phyloP scores from a whole-genome alignment of 148 eudicot species.

The Fallopia convolvulus region DNA sequence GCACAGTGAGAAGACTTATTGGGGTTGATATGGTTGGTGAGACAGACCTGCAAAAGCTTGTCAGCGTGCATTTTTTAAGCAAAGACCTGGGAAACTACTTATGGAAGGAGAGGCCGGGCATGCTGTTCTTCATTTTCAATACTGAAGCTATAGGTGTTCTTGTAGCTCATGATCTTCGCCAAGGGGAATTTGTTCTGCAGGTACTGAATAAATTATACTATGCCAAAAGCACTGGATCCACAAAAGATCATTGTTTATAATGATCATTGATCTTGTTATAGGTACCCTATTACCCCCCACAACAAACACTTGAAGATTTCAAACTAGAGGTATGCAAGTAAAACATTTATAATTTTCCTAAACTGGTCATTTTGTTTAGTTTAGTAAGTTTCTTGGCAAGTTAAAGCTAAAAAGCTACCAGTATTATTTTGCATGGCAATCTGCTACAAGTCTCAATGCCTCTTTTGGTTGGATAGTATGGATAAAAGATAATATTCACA shows the following conservation, averaged over 20 bases:
- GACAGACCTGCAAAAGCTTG: constrained; percentile 76
- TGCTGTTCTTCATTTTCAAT: constrained; percentile 90
- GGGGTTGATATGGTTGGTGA: constrained; percentile 77
- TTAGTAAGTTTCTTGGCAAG: too few relatives aligned
- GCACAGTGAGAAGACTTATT: constrained; percentile 62
- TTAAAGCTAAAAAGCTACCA: too few relatives aligned
- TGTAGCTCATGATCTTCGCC: constrained; percentile 91
- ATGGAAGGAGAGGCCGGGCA: constrained; percentile 78
- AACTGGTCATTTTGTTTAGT: too few relatives aligned
- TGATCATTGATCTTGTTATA: constrained; percentile 22
- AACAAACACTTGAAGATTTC: too few relatives aligned
- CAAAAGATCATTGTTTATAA: not conserved
- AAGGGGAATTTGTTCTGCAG: constrained; percentile 96
- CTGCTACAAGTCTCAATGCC: too few relatives aligned
- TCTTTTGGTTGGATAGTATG: too few relatives aligned
- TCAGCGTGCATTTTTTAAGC: constrained; percentile 79
- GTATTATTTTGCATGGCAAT: too few relatives aligned
- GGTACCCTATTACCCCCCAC: constrained; percentile 22
- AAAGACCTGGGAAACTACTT: constrained; percentile 64
- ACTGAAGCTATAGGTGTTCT: constrained; percentile 91
- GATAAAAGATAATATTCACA: too few relatives aligned
- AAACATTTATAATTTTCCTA: too few relatives aligned
- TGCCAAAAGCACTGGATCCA: not conserved
- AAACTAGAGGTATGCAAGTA: too few relatives aligned
- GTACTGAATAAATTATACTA: constrained; percentile 21